These are phyloP conservation scores for Colletotrichum sp. DNA, from an alignment of 2,329 filamentous ascomycete genomes.

Conservation along the genomic window DNA sequence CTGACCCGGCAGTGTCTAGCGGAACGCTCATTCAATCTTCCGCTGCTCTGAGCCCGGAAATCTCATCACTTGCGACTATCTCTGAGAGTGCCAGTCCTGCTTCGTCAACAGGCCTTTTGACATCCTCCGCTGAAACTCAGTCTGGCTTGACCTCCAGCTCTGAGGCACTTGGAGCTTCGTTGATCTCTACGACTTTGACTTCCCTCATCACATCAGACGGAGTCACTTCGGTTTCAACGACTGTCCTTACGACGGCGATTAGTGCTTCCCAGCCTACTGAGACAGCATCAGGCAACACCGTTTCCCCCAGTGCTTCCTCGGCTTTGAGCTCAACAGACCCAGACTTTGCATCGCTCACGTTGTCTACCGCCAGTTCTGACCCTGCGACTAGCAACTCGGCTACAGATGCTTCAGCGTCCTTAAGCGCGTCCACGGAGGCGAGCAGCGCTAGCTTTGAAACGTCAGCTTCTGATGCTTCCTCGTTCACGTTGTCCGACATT, in stretches of 20 bases:
- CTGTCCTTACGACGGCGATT: background rate
- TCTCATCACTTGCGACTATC: background rate
- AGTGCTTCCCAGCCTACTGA: background rate
- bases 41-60: background rate
- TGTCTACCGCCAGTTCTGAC: background rate
- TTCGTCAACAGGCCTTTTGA: background rate
- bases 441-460: background rate
- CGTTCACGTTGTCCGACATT: background rate
- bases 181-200: background rate
- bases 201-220: background rate
- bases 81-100: background rate
- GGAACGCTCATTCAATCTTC: background rate
- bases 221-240: background rate
- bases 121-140: background rate
- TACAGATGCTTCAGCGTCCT: background rate
- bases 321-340: background rate
- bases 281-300: background rate
- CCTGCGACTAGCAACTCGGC: background rate
- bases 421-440: background rate
- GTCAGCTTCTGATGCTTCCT: background rate
- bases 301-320: background rate
- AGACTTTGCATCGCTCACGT: background rate
- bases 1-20: background rate
- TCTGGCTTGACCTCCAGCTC: background rate
- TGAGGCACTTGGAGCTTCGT: background rate